Evolutionary conservation across 345 rosid genomes (phyloP).

Genomic region (Hevea brasiliensis): DNA sequence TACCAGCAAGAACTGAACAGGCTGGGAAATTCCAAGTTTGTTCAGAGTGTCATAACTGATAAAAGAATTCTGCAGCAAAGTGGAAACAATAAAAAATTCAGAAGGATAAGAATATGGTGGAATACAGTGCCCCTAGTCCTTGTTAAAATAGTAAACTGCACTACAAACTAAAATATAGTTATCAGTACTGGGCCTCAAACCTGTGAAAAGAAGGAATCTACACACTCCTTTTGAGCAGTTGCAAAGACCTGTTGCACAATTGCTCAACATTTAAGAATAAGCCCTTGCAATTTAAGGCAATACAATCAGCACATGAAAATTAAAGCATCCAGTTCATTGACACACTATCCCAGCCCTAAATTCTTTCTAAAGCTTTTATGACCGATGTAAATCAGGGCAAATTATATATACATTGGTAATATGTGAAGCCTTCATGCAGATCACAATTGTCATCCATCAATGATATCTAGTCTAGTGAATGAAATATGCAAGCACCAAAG

Average conservation of each 20-base stretch:
- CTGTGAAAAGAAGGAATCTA: slow-evolving; percentile 93
- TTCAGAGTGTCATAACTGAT: slow-evolving; percentile 70
- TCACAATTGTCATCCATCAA: background rate
- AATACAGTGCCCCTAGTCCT: slow-evolving; percentile 1
- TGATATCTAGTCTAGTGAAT: background rate
- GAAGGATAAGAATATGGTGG: slow-evolving; percentile 8
- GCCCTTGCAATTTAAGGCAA: background rate
- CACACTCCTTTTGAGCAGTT: slow-evolving; percentile 83
- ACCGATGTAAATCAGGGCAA: background rate
- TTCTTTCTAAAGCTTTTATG: background rate
- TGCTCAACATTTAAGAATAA: slow-evolving; percentile 7
- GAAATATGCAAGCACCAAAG: background rate
- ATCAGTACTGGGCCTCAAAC: slow-evolving; percentile 35
- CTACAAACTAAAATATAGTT: slow-evolving; percentile 2
- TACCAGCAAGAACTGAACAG: slow-evolving; percentile 92
- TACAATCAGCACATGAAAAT: slow-evolving; percentile 13
- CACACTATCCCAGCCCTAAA: background rate
- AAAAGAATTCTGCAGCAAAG: slow-evolving; percentile 69
- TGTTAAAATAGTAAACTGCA: background rate
- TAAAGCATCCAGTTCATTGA: background rate
- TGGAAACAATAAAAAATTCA: slow-evolving; percentile 21
- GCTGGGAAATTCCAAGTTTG: slow-evolving; percentile 90
- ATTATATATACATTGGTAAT: background rate
- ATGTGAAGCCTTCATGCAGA: background rate
- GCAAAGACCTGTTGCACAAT: slow-evolving; percentile 71